Base-by-base conservation (phyloP, 768 basidiomycete species). In the Trametes villosa region DNA sequence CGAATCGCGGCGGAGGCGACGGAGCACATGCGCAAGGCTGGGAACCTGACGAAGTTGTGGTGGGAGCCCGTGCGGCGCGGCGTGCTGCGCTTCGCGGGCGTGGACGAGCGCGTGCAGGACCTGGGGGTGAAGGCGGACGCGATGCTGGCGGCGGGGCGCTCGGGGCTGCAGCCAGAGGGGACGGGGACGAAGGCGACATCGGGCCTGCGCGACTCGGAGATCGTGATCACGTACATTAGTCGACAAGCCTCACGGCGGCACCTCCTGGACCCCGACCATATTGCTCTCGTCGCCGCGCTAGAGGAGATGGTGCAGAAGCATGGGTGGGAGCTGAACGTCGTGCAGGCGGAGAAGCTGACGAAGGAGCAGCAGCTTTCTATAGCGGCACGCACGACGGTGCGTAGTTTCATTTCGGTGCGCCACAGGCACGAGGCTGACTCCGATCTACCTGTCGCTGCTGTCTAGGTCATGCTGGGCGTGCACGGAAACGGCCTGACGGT, bases 401-500 rank as follows among this genome's bases (percentile, higher is more conserved):
- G 86, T 15, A 15, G 36, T 77, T 30, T 4, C 15, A 34, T 17
- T 15, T 53, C 15, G 20, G 40, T n/a, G 53, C 36, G 40, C 42
- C 38, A 57, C 60, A 15, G 9, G 46, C 62, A 53, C 36, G n/a
- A n/a, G n/a, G n/a, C n/a, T n/a, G n/a, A n/a, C n/a, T n/a, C n/a
- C n/a, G n/a, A n/a, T n/a, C n/a, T 45, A 4, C 48, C 56, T 47
- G 30, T 52, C 38, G 38, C 60, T 59, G 42, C 34, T 62, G 4
- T 59, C 22, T 58, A 90, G 88, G 80, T 90, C 59, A 71, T 91
- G 67, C 74, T 91, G 9, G 89, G 89, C 30, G 83, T 90, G 0
- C 89, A 91, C 62, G 91, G 91, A 6, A 93, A 92, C 65, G 91
- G 92, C 8, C 79, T 95, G 0, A 89, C 91, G 50, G 71, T 72